Percentiles rank a stretch among this genome's conserved stretches.
phyloP scores from a whole-genome alignment of 2,329 filamentous ascomycete genomes.

The Paecilomyces fulvus region DNA sequence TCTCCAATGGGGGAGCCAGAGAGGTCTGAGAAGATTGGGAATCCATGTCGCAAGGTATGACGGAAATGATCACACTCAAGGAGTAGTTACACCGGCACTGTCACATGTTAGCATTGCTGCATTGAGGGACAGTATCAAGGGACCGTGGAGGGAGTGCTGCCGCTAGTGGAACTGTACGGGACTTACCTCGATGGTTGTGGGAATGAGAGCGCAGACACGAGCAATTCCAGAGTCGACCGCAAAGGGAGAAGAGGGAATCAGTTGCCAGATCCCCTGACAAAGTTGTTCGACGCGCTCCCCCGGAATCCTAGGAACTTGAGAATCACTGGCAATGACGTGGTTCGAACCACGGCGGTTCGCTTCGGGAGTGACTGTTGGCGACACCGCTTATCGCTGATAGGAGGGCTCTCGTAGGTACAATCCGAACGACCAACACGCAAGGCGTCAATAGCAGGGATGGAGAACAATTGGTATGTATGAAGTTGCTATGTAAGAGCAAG shows the following conservation, averaged over 20 bases:
- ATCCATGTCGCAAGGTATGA: constrained; percentile 26
- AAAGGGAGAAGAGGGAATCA: not conserved
- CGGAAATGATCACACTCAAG: constrained; percentile 2
- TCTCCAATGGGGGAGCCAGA: constrained; percentile 31
- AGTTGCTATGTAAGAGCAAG: not conserved
- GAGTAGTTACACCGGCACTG: not conserved
- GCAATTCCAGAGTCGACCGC: not conserved
- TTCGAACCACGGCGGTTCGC: not conserved
- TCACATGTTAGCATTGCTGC: not conserved
- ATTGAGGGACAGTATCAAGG: not conserved
- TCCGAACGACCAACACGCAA: not conserved
- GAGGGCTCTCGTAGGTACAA: constrained; percentile 12
- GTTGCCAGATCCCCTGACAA: not conserved
- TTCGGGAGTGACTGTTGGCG: not conserved
- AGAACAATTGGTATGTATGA: not conserved
- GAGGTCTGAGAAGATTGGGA: constrained; percentile 22
- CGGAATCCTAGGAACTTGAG: not conserved
- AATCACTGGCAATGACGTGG: not conserved
- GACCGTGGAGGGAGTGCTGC: not conserved
- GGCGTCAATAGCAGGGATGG: not conserved
- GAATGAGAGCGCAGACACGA: not conserved
- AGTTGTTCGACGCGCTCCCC: not conserved
- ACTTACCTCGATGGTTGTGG: not conserved
- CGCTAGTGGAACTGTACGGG: not conserved
- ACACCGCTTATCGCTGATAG: constrained; percentile 19